Percentiles rank a stretch among this genome's conserved stretches.
Conservation (phyloP, 1,139 yeast species). For the Debaryomyces subglobosus region DNA sequence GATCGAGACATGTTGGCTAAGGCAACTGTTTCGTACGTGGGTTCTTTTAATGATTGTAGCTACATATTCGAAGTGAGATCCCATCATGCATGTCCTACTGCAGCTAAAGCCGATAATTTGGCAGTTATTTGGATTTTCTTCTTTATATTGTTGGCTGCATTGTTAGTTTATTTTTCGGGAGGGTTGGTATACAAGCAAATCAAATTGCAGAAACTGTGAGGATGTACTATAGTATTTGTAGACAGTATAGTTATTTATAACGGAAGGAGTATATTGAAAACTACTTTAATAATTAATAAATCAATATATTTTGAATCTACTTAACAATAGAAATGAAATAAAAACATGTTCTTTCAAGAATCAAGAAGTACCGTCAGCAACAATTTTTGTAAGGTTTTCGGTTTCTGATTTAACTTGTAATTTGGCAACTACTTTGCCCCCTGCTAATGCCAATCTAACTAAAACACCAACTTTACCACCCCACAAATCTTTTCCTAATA, state of each 20-base stretch:
- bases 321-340: slow-evolving; percentile 7
- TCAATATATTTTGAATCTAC: slow-evolving; percentile 7
- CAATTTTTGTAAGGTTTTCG: slow-evolving; percentile 47
- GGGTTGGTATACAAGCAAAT: slow-evolving; percentile 49
- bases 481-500: slow-evolving; percentile 79
- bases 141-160: slow-evolving; percentile 55
- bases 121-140: slow-evolving; percentile 65
- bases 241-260: background rate
- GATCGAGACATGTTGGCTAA: slow-evolving; percentile 71
- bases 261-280: background rate
- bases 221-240: slow-evolving; percentile 2
- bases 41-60: slow-evolving; percentile 74
- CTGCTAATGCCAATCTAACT: slow-evolving; percentile 71
- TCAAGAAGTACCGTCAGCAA: slow-evolving; percentile 43
- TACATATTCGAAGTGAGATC: slow-evolving; percentile 86
- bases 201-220: slow-evolving; percentile 7
- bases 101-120: slow-evolving; percentile 57
- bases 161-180: slow-evolving; percentile 58
- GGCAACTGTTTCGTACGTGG: slow-evolving; percentile 72
- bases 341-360: slow-evolving; percentile 1
- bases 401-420: slow-evolving; percentile 70
- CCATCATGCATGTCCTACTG: slow-evolving; percentile 86
- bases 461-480: slow-evolving; percentile 73
- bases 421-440: slow-evolving; percentile 77
- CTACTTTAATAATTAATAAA: slow-evolving; percentile 3